These are phyloP conservation scores for Solanum pinnatisectum DNA, from an alignment of 257 asterid species.

Conservation along the genomic window DNA sequence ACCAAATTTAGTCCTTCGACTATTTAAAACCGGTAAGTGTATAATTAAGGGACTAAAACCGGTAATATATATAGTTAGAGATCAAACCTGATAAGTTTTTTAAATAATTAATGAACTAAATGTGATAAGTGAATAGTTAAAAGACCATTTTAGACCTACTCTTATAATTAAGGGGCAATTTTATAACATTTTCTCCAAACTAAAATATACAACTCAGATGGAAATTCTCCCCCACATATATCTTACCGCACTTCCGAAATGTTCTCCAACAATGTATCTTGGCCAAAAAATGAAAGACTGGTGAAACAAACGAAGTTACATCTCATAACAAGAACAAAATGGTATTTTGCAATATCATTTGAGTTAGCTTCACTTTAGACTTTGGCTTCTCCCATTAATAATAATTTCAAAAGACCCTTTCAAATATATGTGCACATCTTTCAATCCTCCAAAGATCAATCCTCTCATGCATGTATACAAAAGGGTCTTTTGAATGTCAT, in stretches of 20 bases:
- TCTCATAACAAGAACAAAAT: neutral
- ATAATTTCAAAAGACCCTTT: neutral
- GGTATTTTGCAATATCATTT: neutral
- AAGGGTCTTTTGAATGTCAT: neutral
- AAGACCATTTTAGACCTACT: too few species aligned
- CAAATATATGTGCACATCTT: neutral
- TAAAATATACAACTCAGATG: too few species aligned
- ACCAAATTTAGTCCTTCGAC: too few species aligned
- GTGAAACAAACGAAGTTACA: neutral
- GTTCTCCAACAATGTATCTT: neutral
- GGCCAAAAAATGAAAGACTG: neutral
- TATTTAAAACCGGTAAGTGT: too few species aligned
- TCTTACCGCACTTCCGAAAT: neutral
- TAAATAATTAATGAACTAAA: too few species aligned
- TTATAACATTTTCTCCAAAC: too few species aligned
- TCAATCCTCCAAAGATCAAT: neutral
- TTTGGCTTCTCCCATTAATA: neutral
- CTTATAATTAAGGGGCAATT: too few species aligned
- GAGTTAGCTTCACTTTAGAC: neutral
- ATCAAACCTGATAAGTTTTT: too few species aligned
- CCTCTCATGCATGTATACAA: neutral
- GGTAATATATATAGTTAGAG: too few species aligned
- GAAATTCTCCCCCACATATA: neutral
- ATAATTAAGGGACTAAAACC: too few species aligned
- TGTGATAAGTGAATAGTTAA: accelerated